Percentiles rank a stretch among this genome's conserved stretches.
These are phyloP conservation scores for Cenchrus americanus DNA, from an alignment of 176 grass and related monocot genomes.

Conservation along the genomic window DNA sequence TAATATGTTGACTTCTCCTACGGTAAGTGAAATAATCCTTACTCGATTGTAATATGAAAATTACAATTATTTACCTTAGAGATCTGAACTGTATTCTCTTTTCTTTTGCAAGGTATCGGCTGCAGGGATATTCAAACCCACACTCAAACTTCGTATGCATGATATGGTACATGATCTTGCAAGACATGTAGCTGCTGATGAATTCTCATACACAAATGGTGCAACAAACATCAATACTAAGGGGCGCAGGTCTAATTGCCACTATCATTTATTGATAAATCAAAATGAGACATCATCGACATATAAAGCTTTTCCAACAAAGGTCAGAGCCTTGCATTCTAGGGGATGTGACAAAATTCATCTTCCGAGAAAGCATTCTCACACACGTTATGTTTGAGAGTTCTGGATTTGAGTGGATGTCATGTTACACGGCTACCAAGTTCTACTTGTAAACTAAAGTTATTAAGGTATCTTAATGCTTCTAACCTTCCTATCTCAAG, in stretches of 20 bases:
- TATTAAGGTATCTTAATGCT: constrained; percentile 48
- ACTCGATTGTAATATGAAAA: too few relatives aligned
- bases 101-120: background rate
- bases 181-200: constrained; percentile 41
- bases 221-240: too few relatives aligned
- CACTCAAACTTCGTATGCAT: background rate
- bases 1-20: too few relatives aligned
- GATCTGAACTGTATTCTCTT: too few relatives aligned
- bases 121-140: background rate
- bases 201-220: too few relatives aligned
- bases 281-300: background rate
- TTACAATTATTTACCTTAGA: too few relatives aligned
- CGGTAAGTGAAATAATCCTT: too few relatives aligned
- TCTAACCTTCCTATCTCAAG: constrained; percentile 38
- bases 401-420: constrained; percentile 52
- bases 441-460: constrained; percentile 47
- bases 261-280: constrained; percentile 34
- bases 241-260: too few relatives aligned
- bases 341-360: background rate
- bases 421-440: constrained; percentile 28
- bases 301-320: background rate
- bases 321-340: constrained; percentile 38
- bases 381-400: constrained; percentile 32
- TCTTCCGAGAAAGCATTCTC: constrained; percentile 15
- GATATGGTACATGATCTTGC: constrained; percentile 58